phyloP scores from a whole-genome alignment of 2,329 filamentous ascomycete genomes.

The Cladophialophora exuberans region DNA sequence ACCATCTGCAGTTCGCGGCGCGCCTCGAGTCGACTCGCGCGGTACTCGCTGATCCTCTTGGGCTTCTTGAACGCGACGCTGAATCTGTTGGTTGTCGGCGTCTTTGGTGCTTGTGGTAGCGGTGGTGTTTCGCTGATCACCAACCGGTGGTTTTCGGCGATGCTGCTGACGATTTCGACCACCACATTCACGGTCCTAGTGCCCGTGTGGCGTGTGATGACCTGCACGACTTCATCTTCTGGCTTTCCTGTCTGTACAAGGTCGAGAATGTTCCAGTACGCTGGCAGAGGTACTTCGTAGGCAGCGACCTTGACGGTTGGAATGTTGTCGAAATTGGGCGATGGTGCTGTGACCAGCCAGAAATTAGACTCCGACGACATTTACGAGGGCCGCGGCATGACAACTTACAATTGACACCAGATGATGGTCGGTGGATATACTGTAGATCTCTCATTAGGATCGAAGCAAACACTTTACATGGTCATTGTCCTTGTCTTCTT shows the following conservation, averaged over 20 bases:
- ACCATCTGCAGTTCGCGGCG: constrained; percentile 13
- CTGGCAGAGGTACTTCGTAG: constrained; percentile 24
- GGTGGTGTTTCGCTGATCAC: too few relatives aligned
- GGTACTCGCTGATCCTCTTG: constrained; percentile 17
- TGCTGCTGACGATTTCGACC: constrained; percentile 17
- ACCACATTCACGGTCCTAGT: constrained; percentile 12
- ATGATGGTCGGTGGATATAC: not conserved
- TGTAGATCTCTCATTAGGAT: not conserved
- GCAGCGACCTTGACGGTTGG: constrained; percentile 23
- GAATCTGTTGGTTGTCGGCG: constrained; percentile 13
- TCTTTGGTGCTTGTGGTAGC: constrained; percentile 1
- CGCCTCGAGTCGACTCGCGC: constrained; percentile 12
- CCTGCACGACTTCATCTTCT: constrained; percentile 14
- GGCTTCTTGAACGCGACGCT: constrained; percentile 18
- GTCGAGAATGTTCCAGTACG: constrained; percentile 24
- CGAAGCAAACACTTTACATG: not conserved
- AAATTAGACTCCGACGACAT: constrained; percentile 16
- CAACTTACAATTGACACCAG: not conserved
- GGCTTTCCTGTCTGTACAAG: constrained; percentile 16
- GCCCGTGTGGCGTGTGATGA: constrained; percentile 18
- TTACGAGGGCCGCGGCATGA: not conserved
- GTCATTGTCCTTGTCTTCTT: constrained; percentile 9
- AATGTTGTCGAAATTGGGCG: constrained; percentile 22
- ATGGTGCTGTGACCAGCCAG: constrained; percentile 22
- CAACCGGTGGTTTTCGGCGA: constrained; percentile 24